A percentile compares a stretch with the other conserved stretches of the same genome.
phyloP scores from a whole-genome alignment of 768 basidiomycete species.

The Guyanaporus albipodus region DNA sequence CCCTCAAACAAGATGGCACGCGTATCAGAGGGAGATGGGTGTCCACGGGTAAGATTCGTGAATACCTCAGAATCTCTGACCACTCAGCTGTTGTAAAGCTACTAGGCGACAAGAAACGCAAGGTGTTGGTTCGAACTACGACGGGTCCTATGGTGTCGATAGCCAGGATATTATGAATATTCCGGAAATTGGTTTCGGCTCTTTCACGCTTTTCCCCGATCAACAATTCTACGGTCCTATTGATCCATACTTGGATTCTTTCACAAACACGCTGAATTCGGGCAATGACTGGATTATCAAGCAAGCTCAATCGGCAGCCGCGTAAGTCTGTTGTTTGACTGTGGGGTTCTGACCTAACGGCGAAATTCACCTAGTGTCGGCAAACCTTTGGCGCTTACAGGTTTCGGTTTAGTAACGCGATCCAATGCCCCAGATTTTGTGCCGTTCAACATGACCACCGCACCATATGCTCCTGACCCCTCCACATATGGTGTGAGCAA shows the following conservation, averaged over 20 bases:
- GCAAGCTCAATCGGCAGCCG: slow-evolving; percentile 41
- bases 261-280: slow-evolving; percentile 48
- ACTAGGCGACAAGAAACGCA: slow-evolving; percentile 46
- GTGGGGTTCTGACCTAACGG: slow-evolving; percentile 4
- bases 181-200: slow-evolving; percentile 51
- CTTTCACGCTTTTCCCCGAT: slow-evolving; percentile 68
- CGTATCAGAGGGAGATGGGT: slow-evolving; percentile 59
- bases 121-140: slow-evolving; percentile 46
- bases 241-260: slow-evolving; percentile 47
- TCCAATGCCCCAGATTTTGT: slow-evolving; percentile 50
- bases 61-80: background rate
- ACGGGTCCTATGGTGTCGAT: slow-evolving; percentile 65
- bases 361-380: slow-evolving; percentile 36
- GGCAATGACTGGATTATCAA: slow-evolving; percentile 54
- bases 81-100: slow-evolving; percentile 27
- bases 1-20: slow-evolving; percentile 37
- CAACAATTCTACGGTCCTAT: slow-evolving; percentile 50
- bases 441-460: slow-evolving; percentile 53
- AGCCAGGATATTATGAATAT: slow-evolving; percentile 59
- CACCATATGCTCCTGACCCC: slow-evolving; percentile 39
- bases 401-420: slow-evolving; percentile 62
- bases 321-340: slow-evolving; percentile 35
- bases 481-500: slow-evolving; percentile 50
- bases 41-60: slow-evolving; percentile 41
- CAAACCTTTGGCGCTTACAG: slow-evolving; percentile 52